Percentiles rank a stretch among this genome's conserved stretches.
phyloP scores from a whole-genome alignment of 768 basidiomycete species.

The Tremella fuciformis region DNA sequence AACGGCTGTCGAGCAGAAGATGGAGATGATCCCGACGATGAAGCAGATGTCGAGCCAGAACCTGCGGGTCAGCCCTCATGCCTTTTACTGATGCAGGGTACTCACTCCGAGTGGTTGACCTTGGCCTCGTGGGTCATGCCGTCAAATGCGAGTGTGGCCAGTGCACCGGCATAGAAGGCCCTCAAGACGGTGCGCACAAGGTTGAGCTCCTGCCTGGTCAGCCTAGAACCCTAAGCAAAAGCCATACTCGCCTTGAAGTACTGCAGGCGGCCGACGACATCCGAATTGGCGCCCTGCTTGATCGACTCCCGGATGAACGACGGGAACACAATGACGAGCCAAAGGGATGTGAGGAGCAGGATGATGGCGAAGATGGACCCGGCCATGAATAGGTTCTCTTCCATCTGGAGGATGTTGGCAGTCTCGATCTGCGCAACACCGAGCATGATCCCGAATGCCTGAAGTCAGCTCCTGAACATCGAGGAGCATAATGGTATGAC shows the following conservation, averaged over 20 bases:
- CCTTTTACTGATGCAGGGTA: background rate
- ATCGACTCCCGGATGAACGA: conserved; percentile 39
- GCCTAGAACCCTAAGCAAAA: no score
- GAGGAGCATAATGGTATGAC: conserved; percentile 55
- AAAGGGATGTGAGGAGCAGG: conserved; percentile 20
- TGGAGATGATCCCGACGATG: conserved; percentile 23
- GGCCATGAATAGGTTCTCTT: conserved; percentile 35
- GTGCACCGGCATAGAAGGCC: conserved; percentile 23
- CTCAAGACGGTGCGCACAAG: conserved; percentile 31
- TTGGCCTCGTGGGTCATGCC: conserved; percentile 24
- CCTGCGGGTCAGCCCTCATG: conserved; percentile 9
- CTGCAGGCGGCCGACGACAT: conserved; percentile 34
- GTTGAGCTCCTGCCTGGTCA: conserved; percentile 23
- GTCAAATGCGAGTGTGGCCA: conserved; percentile 32
- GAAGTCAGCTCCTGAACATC: background rate
- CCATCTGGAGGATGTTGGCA: conserved; percentile 33
- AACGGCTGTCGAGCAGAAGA: conserved; percentile 35
- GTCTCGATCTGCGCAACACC: conserved; percentile 29
- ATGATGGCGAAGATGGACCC: conserved; percentile 24
- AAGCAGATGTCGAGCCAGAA: conserved; percentile 35
- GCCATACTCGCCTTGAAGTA: conserved; percentile 29
- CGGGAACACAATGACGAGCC: conserved; percentile 34
- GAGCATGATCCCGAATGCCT: conserved; percentile 19
- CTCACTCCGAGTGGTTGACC: conserved; percentile 32
- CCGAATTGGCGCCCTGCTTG: conserved; percentile 39